Base-by-base conservation (phyloP, 179 eudicot species). In the Corrigiola litoralis region DNA sequence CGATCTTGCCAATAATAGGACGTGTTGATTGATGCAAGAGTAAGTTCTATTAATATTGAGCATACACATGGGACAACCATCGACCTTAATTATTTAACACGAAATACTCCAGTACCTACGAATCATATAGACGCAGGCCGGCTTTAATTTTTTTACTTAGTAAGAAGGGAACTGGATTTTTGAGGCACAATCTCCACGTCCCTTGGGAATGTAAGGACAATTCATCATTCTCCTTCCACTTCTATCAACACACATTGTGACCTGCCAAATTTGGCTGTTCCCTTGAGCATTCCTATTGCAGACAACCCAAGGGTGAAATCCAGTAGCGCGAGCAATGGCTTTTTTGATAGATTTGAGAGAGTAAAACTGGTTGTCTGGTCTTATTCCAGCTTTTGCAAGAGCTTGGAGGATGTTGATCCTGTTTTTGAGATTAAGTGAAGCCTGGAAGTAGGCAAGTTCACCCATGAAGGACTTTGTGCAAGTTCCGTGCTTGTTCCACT, bases 201-300 rank as follows among this genome's bases (percentile, higher is more conserved):
- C 75, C 32, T 54, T 55, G 6, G 78, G 84, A 20, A 67, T n/a
- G 3, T 65, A 70, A 13, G 87, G 87, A 38, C 84, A 79, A 24
- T 82, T 52, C 13, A 80, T 68, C 24, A 82, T 57, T 25, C 63
- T 75, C 5, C 58, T 48, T n/a, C 82, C 87, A 32, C 67, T 50
- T n/a, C 21, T 62, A 69, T 83, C 82, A 21, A 65, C 80, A 52
- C 87, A 83, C 42, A 80, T 6, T 9, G 82, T 65, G n/a, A 83
- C 72, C 38, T 79, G 78, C 72, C 74, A 82, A 6, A 82, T 66
- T 58, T 82, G 87, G 47, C 52, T 71, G 32, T 54, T 34, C 0
- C 78, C 84, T 16, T 63, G 52, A 2, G 68, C 36, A 55, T 82
- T 75, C 1, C 27, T 56, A 63, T 80, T 82, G 52, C 87, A 79